Evolutionary conservation across 2,329 filamentous ascomycete species (phyloP).

Genomic region (Coleophoma crateriformis): DNA sequence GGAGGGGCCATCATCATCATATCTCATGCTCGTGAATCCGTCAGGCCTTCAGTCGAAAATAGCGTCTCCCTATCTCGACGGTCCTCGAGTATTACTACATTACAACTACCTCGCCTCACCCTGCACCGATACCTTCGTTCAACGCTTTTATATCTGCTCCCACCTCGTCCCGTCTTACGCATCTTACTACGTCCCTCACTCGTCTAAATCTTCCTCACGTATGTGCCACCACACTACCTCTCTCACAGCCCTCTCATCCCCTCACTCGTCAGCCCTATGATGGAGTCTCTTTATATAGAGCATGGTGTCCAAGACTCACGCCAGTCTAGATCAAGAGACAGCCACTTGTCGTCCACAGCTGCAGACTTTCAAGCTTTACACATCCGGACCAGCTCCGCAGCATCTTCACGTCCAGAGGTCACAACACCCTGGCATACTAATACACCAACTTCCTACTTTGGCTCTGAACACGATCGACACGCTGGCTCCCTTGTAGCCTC

Average conservation of each 20-base stretch:
- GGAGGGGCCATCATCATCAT: slow-evolving; percentile 14
- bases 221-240: slow-evolving; percentile 21
- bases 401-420: slow-evolving; percentile 11
- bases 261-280: slow-evolving; percentile 9
- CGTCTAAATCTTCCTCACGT: slow-evolving; percentile 14
- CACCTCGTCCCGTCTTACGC: slow-evolving; percentile 5
- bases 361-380: slow-evolving; percentile 23
- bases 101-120: slow-evolving; percentile 1
- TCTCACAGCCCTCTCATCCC: slow-evolving; percentile 20
- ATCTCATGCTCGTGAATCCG: slow-evolving; percentile 21
- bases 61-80: slow-evolving; percentile 16
- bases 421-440: slow-evolving; percentile 9
- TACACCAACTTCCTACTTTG: slow-evolving; percentile 14
- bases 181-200: background rate
- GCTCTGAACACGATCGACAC: slow-evolving; percentile 11
- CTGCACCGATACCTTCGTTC: slow-evolving; percentile 14
- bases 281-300: slow-evolving; percentile 27
- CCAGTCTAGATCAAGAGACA: slow-evolving; percentile 25
- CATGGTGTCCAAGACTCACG: slow-evolving; percentile 24
- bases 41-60: slow-evolving; percentile 19
- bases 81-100: slow-evolving; percentile 7
- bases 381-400: slow-evolving; percentile 15
- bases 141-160: slow-evolving; percentile 18
- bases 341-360: slow-evolving; percentile 23
- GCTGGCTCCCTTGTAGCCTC: slow-evolving; percentile 16